These are phyloP conservation scores for bread wheat (Triticum aestivum) DNA, from an alignment of 176 grass and related monocot genomes.

Conservation along the genomic window DNA sequence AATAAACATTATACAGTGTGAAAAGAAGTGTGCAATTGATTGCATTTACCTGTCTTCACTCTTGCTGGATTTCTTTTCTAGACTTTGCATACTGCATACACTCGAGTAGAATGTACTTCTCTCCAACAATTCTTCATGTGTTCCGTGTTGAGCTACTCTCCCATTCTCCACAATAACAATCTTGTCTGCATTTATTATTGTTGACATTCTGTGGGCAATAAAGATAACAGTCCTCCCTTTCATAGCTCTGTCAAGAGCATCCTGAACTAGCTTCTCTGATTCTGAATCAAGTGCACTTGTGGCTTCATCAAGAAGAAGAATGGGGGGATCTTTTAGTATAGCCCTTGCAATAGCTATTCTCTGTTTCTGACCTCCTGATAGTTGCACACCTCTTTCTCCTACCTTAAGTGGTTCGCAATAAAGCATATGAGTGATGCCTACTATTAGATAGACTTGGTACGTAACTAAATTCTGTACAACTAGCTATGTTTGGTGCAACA, in stretches of 20 bases:
- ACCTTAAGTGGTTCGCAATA: conserved; percentile 29
- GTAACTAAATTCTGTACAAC: neutral
- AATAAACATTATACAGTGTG: neutral
- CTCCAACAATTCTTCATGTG: conserved; percentile 43
- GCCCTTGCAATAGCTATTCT: conserved; percentile 62
- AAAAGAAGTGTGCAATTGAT: conserved; percentile 19
- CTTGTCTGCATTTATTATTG: conserved; percentile 52
- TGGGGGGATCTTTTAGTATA: conserved; percentile 60
- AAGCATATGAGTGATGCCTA: neutral
- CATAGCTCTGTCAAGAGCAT: conserved; percentile 56
- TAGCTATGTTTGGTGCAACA: neutral
- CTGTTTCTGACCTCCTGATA: conserved; percentile 70
- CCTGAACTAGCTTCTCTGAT: conserved; percentile 65
- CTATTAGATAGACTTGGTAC: neutral
- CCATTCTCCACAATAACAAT: conserved; percentile 65
- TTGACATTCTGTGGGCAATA: conserved; percentile 65
- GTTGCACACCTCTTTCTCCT: conserved; percentile 51
- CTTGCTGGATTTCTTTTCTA: conserved; percentile 35
- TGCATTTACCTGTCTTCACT: conserved; percentile 41
- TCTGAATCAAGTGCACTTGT: conserved; percentile 73
- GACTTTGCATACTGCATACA: conserved; percentile 51
- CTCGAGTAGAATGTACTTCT: conserved; percentile 53
- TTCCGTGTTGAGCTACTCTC: conserved; percentile 52
- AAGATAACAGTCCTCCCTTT: conserved; percentile 61
- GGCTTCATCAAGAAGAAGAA: conserved; percentile 66